phyloP scores from a whole-genome alignment of 257 asterid genomes.

The Solanum habrochaites region DNA sequence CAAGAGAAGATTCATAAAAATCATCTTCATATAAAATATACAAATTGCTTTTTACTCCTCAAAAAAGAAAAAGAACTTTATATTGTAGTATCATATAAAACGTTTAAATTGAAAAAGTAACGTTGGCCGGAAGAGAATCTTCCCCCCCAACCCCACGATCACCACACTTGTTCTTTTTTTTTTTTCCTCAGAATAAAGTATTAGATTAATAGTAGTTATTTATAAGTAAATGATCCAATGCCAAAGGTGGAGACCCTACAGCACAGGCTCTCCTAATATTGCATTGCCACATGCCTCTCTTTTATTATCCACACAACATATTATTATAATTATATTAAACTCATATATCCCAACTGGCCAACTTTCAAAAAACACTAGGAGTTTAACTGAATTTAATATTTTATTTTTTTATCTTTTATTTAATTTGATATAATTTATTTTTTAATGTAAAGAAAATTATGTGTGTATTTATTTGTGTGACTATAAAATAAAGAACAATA shows the following conservation, averaged over 20 bases:
- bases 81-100: too few relatives aligned
- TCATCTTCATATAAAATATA: background rate
- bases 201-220: background rate
- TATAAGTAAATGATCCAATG: too few relatives aligned
- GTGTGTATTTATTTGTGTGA: too few relatives aligned
- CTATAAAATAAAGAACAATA: too few relatives aligned
- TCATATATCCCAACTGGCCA: background rate
- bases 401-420: too few relatives aligned
- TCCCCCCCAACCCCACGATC: background rate
- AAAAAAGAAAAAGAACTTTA: too few relatives aligned
- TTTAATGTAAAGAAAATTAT: too few relatives aligned
- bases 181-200: too few relatives aligned
- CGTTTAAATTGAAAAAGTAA: too few relatives aligned
- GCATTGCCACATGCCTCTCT: slow-evolving; percentile 48
- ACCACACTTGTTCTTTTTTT: background rate
- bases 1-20: background rate
- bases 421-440: too few relatives aligned
- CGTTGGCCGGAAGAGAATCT: background rate
- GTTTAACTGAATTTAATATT: background rate
- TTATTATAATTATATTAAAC: background rate
- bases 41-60: background rate
- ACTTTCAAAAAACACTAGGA: background rate
- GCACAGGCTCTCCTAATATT: slow-evolving; percentile 15
- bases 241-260: background rate
- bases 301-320: background rate